These are phyloP conservation scores for Peltaster fructicola DNA, from an alignment of 2,329 filamentous ascomycete species.

Conservation along the genomic window DNA sequence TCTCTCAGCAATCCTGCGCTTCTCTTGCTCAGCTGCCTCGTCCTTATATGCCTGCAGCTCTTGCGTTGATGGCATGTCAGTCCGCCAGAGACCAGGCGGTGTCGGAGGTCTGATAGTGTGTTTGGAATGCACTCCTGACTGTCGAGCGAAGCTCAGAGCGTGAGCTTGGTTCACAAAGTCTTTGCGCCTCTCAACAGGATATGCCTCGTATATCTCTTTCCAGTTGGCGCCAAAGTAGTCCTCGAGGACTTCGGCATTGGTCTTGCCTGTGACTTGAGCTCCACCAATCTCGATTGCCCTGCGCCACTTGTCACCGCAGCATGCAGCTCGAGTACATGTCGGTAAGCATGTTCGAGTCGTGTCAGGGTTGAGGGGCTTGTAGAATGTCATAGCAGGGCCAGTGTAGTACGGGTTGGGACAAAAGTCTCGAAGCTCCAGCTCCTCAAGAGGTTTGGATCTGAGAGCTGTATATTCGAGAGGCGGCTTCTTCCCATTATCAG, in stretches of 20 bases:
- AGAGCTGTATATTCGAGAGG: too few species aligned
- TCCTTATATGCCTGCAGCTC: constrained; percentile 49
- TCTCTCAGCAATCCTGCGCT: constrained; percentile 49
- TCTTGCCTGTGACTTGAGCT: constrained; percentile 8
- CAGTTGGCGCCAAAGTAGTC: constrained; percentile 13
- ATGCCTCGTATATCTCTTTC: constrained; percentile 9
- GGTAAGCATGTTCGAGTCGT: too few species aligned
- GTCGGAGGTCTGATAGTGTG: constrained; percentile 52
- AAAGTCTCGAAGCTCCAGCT: too few species aligned
- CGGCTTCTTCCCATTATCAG: too few species aligned
- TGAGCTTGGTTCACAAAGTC: constrained; percentile 60
- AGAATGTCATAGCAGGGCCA: too few species aligned
- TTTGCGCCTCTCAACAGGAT: constrained; percentile 35
- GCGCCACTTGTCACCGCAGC: constrained; percentile 57
- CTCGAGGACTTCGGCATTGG: constrained; percentile 12
- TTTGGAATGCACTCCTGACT: constrained; percentile 60
- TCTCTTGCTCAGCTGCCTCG: constrained; percentile 46
- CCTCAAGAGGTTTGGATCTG: too few species aligned
- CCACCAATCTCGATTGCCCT: constrained; percentile 36
- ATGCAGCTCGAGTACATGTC: constrained; percentile 57
- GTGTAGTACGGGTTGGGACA: too few species aligned
- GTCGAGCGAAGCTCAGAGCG: constrained; percentile 53
- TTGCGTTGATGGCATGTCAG: constrained; percentile 79
- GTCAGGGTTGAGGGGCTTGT: too few species aligned
- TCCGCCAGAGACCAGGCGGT: constrained; percentile 79